A percentile compares a stretch with the other conserved stretches of the same genome.
These are phyloP conservation scores for Globisporangium nunn DNA, from an alignment of 352 stramenopile genomes.

Conservation along the genomic window DNA sequence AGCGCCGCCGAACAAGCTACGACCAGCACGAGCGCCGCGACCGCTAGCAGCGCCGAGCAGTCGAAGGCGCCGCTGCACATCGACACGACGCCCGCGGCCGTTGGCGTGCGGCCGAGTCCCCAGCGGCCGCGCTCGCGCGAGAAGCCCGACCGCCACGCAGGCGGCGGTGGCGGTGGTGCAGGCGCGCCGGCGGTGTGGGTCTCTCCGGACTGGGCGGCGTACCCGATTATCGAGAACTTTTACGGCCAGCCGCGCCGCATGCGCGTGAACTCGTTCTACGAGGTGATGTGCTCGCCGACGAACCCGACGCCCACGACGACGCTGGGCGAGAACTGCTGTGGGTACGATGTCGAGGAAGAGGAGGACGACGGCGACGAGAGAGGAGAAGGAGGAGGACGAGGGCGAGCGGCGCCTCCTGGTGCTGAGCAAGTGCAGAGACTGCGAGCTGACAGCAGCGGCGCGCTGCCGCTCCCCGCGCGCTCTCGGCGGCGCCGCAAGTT, in stretches of 20 bases:
- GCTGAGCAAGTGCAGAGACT: background rate
- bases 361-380: slow-evolving; percentile 18
- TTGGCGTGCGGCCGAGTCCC: slow-evolving; percentile 1
- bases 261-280: slow-evolving; percentile 69
- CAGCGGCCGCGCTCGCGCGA: background rate
- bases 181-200: slow-evolving; percentile 63
- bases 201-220: slow-evolving; percentile 54
- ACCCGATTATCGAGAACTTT: slow-evolving; percentile 78
- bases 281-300: slow-evolving; percentile 78
- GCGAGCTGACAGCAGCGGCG: slow-evolving; percentile 1
- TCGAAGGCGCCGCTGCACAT: slow-evolving; percentile 2
- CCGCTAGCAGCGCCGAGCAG: background rate
- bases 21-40: no score
- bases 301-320: slow-evolving; percentile 50
- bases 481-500: slow-evolving; percentile 21
- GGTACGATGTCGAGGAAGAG: slow-evolving; percentile 25
- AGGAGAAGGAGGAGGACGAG: background rate
- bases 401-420: background rate
- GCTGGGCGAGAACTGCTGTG: slow-evolving; percentile 46
- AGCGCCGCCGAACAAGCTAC: no score
- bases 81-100: slow-evolving; percentile 2
- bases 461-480: background rate
- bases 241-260: slow-evolving; percentile 44
- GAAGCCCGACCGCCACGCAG: slow-evolving; percentile 1
- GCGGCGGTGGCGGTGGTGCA: background rate